A percentile compares a stretch with the other conserved stretches of the same genome.
Evolutionary conservation across 257 asterid genomes (phyloP).

Genomic region (Plectranthus barbatus): DNA sequence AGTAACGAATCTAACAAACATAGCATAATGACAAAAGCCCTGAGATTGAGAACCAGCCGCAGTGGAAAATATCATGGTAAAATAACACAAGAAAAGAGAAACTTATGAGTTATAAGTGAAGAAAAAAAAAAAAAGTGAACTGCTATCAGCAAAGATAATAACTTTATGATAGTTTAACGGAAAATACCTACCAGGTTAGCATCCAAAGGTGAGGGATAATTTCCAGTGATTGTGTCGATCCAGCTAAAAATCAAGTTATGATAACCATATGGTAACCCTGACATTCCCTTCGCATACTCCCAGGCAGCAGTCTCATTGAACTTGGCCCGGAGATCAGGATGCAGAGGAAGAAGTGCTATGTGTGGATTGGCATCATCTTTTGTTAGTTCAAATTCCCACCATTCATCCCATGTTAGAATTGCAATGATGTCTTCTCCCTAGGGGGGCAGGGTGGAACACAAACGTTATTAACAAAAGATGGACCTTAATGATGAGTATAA

Average conservation of each 20-base stretch:
- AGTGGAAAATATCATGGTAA: not conserved
- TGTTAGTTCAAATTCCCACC: slow-evolving; percentile 89
- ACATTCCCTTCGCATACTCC: slow-evolving; percentile 86
- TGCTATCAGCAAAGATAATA: not conserved
- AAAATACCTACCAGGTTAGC: slow-evolving; percentile 66
- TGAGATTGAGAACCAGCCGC: not conserved
- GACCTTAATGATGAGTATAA: not conserved
- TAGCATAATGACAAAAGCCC: not conserved
- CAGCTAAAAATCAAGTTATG: slow-evolving; percentile 91
- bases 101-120: not conserved
- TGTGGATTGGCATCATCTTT: slow-evolving; percentile 82
- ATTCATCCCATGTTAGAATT: slow-evolving; percentile 83
- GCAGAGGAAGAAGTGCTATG: slow-evolving; percentile 80
- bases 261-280: slow-evolving; percentile 75
- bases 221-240: slow-evolving; percentile 76
- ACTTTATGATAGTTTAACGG: not conserved
- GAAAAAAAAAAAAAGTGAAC: not conserved
- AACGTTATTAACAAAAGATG: not conserved
- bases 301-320: slow-evolving; percentile 88
- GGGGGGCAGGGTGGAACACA: not conserved
- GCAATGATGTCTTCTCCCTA: slow-evolving; percentile 83
- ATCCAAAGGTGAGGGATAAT: slow-evolving; percentile 80
- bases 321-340: slow-evolving; percentile 68
- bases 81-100: not conserved
- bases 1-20: not conserved